Conservation (phyloP, 2,329 filamentous ascomycete genomes). For the Chrysoporthe puriensis region DNA sequence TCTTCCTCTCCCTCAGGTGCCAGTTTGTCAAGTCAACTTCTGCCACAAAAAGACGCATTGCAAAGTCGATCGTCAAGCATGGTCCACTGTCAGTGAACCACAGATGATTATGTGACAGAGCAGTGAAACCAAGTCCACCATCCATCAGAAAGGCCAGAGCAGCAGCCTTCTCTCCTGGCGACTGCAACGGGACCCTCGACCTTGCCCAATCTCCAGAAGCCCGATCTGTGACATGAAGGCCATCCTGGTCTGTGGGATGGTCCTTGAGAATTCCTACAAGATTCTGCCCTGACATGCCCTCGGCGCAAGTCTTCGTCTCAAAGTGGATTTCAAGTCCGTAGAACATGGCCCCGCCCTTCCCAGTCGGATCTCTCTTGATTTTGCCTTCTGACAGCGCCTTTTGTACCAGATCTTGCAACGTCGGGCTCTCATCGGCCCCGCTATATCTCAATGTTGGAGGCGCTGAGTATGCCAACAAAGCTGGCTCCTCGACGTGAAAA, state of each 20-base stretch:
- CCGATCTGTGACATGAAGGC: constrained; percentile 42
- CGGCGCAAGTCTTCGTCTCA: constrained; percentile 42
- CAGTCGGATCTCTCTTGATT: constrained; percentile 32
- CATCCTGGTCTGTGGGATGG: constrained; percentile 40
- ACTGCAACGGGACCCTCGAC: constrained; percentile 30
- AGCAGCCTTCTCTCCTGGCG: constrained; percentile 40
- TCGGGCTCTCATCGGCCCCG: constrained; percentile 34
- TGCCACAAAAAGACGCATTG: constrained; percentile 47
- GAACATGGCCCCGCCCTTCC: constrained; percentile 37
- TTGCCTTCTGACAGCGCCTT: constrained; percentile 33
- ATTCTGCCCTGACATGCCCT: constrained; percentile 49
- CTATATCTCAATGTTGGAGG: constrained; percentile 40
- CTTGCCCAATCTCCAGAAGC: constrained; percentile 48
- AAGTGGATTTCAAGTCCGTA: constrained; percentile 37
- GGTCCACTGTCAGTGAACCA: constrained; percentile 49
- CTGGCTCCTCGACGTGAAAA: constrained; percentile 48
- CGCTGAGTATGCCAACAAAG: constrained; percentile 43
- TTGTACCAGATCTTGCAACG: constrained; percentile 27
- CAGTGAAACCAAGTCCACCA: constrained; percentile 46
- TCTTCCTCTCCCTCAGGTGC: constrained; percentile 47
- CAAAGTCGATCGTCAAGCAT: constrained; percentile 54
- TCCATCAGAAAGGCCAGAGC: constrained; percentile 50
- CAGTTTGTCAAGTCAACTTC: constrained; percentile 45
- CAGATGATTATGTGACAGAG: constrained; percentile 46
- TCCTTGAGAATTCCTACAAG: constrained; percentile 45